These are phyloP conservation scores for Pulveroboletus frians DNA, from an alignment of 768 basidiomycete species.

Conservation along the genomic window DNA sequence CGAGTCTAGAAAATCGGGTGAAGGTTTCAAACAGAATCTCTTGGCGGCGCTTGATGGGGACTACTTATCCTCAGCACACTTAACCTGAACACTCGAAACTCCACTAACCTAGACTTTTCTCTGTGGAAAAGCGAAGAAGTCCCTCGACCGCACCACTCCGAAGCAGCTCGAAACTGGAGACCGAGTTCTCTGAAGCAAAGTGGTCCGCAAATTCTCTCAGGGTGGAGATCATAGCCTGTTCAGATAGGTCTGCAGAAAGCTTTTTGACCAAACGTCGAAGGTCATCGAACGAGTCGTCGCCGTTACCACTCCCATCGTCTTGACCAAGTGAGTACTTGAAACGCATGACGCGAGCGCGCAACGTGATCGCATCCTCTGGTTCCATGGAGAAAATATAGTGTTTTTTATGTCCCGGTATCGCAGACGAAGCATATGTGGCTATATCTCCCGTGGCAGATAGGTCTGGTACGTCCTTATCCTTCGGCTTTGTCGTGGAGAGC, in stretches of 20 bases:
- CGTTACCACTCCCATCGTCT: slow-evolving; percentile 46
- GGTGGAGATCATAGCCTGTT: slow-evolving; percentile 57
- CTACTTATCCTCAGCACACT: slow-evolving; percentile 35
- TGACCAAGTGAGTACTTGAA: slow-evolving; percentile 69
- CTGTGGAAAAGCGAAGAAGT: slow-evolving; percentile 75
- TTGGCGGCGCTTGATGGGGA: slow-evolving; percentile 59
- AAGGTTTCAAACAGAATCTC: slow-evolving; percentile 80
- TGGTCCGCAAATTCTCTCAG: slow-evolving; percentile 74
- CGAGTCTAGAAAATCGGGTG: slow-evolving; percentile 45
- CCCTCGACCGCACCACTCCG: slow-evolving; percentile 92
- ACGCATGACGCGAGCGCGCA: slow-evolving; percentile 86
- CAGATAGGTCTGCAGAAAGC: slow-evolving; percentile 55
- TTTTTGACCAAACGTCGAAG: slow-evolving; percentile 61
- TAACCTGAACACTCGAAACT: not conserved
- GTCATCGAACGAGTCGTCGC: slow-evolving; percentile 58
- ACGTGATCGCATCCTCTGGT: slow-evolving; percentile 85
- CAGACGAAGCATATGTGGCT: slow-evolving; percentile 37
- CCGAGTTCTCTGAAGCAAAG: slow-evolving; percentile 71
- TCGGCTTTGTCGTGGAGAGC: slow-evolving; percentile 51
- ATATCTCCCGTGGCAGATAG: slow-evolving; percentile 34
- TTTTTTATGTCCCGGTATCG: slow-evolving; percentile 64
- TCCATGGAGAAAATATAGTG: slow-evolving; percentile 64
- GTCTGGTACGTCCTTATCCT: slow-evolving; percentile 38
- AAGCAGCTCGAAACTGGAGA: slow-evolving; percentile 93
- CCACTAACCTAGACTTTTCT: slow-evolving; percentile 39